Evolutionary conservation across 2,329 filamentous ascomycete species (phyloP), one percentile per base, ranked within the genome.

Genomic region (Pestalotiopsis sp.): DNA sequence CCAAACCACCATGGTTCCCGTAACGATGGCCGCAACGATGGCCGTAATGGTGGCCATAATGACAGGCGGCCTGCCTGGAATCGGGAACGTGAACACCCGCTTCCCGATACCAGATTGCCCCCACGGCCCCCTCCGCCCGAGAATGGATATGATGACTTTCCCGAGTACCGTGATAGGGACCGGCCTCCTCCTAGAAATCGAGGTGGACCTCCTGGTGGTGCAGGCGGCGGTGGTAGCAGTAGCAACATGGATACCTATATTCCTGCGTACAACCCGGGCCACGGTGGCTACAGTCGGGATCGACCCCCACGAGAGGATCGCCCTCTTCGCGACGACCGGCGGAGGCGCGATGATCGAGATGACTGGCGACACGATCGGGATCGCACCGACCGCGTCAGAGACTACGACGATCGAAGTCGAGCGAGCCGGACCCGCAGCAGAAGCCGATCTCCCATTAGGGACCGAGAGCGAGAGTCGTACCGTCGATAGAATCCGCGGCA

Each of bases 31-130:
- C 79, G 79, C 52, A 75, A 76, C 69, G 81, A 62, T 70, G 73
- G 72, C 68, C 71, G 74, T 41, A 78, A 52, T 65, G 82, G 75
- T 23, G 82, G 85, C 17, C 83, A 84, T 12, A 71, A 74, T 17
- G 66, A 61, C 17, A 82, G 85, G 17, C 80, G 86, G 65, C 87
- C 86, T 5, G 86, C 85, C 2, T 89, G 87, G 87, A 83, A 84
- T 61, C 80, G 86, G 66, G 86, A 87, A n/a, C 82, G 84, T 25
- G 84, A 73, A 5, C 74, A 72, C 31, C 75, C 76, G 45, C 77
- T 74, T 3, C 75, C 76, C 61, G 78, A 80, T 27, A 79, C 81
- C 64, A 75, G 83, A 11, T 76, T 87, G 13, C 85, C 85, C 3
- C 85, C 85, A 4, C 80, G 86, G 11, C 87, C 86, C 2, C 85